Percentiles rank a stretch among this genome's conserved stretches.
phyloP scores from a whole-genome alignment of 371 early-diverging fungal genomes.

The Mucor lusitanicus region DNA sequence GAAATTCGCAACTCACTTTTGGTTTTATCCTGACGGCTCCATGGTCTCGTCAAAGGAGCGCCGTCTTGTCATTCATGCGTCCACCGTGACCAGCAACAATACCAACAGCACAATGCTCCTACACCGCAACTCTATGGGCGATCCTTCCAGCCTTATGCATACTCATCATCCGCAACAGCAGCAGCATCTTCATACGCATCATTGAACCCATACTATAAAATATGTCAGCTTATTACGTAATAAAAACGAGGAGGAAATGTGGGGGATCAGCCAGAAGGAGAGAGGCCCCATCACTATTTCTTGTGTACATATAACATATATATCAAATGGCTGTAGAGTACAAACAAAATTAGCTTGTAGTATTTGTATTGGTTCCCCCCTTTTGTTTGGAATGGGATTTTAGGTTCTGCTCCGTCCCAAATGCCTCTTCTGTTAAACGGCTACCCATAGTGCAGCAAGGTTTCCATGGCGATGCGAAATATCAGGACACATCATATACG shows the following conservation, averaged over 20 bases:
- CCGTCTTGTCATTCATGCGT: slow-evolving; percentile 8
- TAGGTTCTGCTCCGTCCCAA: background rate
- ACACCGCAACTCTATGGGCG: slow-evolving; percentile 7
- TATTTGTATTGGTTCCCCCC: background rate
- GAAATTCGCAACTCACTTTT: slow-evolving; percentile 37
- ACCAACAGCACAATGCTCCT: background rate
- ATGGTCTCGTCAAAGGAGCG: slow-evolving; percentile 28
- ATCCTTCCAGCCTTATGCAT: slow-evolving; percentile 3
- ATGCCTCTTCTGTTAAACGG: background rate
- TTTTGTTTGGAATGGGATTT: background rate
- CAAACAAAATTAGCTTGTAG: slow-evolving; percentile 1
- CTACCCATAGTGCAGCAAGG: background rate
- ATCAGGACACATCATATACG: background rate
- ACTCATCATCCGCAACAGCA: background rate
- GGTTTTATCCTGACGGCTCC: slow-evolving; percentile 39
- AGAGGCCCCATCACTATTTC: background rate
- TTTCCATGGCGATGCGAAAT: background rate
- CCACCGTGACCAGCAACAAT: slow-evolving; percentile 7
- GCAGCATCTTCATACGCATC: background rate
- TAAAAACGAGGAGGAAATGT: background rate
- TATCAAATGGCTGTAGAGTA: background rate
- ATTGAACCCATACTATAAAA: background rate
- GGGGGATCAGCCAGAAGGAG: background rate
- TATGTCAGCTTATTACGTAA: background rate
- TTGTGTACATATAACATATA: slow-evolving; percentile 3